phyloP scores from a whole-genome alignment of 2,329 filamentous ascomycete species.

The Pyrenophora graminea region DNA sequence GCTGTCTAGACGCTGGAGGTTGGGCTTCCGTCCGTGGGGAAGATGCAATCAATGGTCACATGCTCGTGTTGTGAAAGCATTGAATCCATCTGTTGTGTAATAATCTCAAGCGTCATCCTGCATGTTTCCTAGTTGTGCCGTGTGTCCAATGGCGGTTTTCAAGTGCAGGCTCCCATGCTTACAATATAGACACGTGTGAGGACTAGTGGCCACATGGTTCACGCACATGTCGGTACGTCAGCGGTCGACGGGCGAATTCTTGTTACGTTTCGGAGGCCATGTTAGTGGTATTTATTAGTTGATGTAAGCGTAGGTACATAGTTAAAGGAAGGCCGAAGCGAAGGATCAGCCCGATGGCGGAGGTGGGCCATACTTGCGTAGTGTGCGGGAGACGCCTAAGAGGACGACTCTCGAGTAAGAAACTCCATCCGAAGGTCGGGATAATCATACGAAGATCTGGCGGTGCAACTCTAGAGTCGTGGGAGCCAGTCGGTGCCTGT shows the following conservation, averaged over 20 bases:
- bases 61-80: background rate
- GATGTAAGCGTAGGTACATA: background rate
- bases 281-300: constrained; percentile 32
- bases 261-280: constrained; percentile 28
- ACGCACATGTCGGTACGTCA: too few relatives aligned
- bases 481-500: constrained; percentile 1
- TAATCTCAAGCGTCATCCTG: background rate
- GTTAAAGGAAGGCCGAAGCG: constrained; percentile 2
- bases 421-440: background rate
- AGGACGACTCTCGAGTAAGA: too few relatives aligned
- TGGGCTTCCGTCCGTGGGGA: background rate
- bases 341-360: constrained; percentile 25
- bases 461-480: background rate
- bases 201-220: too few relatives aligned
- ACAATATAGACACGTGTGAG: too few relatives aligned
- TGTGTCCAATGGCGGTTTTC: background rate
- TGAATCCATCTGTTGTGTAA: background rate
- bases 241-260: constrained; percentile 19
- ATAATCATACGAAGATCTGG: background rate
- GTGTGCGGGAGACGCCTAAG: background rate
- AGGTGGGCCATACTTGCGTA: constrained; percentile 13
- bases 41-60: background rate
- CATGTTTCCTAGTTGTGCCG: background rate
- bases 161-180: background rate
- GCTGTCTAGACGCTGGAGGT: background rate